A percentile compares a stretch with the other conserved stretches of the same genome.
Evolutionary conservation across 139 green algal genomes (phyloP).

Genomic region (Chlamydomonas sphaeroides): DNA sequence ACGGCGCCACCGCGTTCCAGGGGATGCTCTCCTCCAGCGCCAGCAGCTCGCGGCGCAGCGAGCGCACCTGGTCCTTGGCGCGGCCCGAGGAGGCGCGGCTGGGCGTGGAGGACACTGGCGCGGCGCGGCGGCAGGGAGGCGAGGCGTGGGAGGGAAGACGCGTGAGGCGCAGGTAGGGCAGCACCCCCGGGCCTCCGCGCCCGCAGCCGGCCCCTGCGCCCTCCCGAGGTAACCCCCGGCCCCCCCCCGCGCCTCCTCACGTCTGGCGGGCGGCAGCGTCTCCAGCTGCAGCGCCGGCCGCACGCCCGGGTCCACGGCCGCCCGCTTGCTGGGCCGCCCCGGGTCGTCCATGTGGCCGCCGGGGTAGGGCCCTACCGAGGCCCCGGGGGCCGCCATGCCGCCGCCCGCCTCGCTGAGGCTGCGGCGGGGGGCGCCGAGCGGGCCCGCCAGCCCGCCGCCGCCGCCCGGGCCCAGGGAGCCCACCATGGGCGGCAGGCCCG

Average conservation of each 20-base stretch:
- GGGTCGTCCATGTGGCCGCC: background rate
- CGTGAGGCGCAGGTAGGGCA: too few relatives aligned
- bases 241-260: background rate
- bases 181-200: too few relatives aligned
- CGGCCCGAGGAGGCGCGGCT: too few relatives aligned
- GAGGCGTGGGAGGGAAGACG: too few relatives aligned
- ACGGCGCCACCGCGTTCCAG: conserved; percentile 17
- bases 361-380: too few relatives aligned
- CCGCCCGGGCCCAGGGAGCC: too few relatives aligned
- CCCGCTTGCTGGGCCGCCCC: conserved; percentile 6
- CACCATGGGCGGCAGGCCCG: too few relatives aligned
- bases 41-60: conserved; percentile 21
- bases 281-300: conserved; percentile 15
- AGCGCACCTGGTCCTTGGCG: background rate
- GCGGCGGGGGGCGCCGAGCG: background rate
- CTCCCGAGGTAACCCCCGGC: too few relatives aligned
- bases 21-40: conserved; percentile 22
- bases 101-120: too few relatives aligned
- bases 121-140: too few relatives aligned
- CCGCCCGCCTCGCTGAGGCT: background rate
- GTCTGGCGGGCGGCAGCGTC: conserved; percentile 23
- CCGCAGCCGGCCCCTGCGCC: too few relatives aligned
- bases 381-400: background rate
- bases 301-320: conserved; percentile 2
- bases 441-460: background rate